Base-by-base conservation (phyloP, 23 red algal species). In the Gracilariopsis chorda region DNA sequence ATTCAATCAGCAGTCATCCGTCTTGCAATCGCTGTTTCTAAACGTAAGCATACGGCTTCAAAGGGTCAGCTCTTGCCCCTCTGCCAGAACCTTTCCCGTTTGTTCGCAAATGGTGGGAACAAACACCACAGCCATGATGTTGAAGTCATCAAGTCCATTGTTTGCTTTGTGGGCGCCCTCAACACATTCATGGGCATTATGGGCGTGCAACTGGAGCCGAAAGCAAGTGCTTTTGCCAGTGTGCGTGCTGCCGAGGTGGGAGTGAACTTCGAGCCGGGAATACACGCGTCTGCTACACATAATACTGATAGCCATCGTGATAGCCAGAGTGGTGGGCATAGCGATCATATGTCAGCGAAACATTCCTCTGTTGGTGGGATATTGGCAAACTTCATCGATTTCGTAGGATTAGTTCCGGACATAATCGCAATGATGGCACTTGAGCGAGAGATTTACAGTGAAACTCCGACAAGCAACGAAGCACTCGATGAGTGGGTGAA, bases 141-240 rank as follows among this genome's bases (percentile, higher is more conserved):
- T 36, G 83, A 72, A 17, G 83, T 88, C 63, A 44, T 88, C 12
- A 72, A 72, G 35, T 14, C 62, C 63, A 37, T 88, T 10, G 27
- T 88, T 29, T 70, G 63, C 32, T 48, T 88, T 53, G 48, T 42
- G 17, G 83, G 82, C 40, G 57, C 57, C 20, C 61, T 87, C 19
- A 87, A 88, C 25, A 75, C 63, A 10, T 39, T 75, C n/a, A 88
- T 53, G 39, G 83, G 52, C 41, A 14, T 88, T 16, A 49, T 72
- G 65, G 83, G 83, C 17, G 64, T 72, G 8, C 21, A 72, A 29
- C 44, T 88, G 36, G 83, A 88, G 83, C 13, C 61, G 11, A 21
- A 36, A 17, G 41, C 44, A 28, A 34, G 74, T 40, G 28, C 24
- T 30, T 88, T 88, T 74, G 64, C 83, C 9, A 25, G 4, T 0